phyloP scores from a whole-genome alignment of 1,139 yeast species.

The Meyerozyma guilliermondii region DNA sequence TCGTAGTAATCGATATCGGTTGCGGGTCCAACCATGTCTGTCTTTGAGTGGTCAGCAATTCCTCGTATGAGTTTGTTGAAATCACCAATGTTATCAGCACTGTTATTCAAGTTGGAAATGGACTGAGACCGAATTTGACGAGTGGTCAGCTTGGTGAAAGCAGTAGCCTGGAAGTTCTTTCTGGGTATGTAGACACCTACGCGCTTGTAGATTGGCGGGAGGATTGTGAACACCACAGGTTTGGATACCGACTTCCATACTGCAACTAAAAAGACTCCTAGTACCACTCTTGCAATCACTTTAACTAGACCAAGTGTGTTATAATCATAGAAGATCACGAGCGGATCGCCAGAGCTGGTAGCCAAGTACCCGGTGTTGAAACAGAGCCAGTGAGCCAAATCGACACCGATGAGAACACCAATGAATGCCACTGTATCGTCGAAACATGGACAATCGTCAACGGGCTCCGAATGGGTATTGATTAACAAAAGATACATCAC shows the following conservation, averaged over 20 bases:
- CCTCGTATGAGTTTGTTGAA: constrained; percentile 28
- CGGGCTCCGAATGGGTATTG: constrained; percentile 76
- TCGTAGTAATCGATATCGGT: constrained; percentile 42
- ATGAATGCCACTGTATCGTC: constrained; percentile 93
- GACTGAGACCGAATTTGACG: constrained; percentile 37
- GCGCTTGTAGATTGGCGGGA: constrained; percentile 43
- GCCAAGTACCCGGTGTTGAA: constrained; percentile 21
- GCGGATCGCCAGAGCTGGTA: constrained; percentile 21
- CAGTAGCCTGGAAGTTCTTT: constrained; percentile 37
- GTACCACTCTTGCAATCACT: constrained; percentile 38
- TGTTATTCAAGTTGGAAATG: constrained; percentile 28
- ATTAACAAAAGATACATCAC: constrained; percentile 45
- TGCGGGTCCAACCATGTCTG: constrained; percentile 34
- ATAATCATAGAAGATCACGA: constrained; percentile 35
- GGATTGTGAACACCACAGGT: constrained; percentile 48
- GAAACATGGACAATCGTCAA: constrained; percentile 93
- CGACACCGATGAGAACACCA: constrained; percentile 81
- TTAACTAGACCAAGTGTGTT: constrained; percentile 37
- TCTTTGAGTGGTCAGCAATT: constrained; percentile 21
- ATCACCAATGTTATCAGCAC: constrained; percentile 31
- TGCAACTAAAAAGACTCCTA: constrained; percentile 60
- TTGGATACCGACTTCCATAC: constrained; percentile 68
- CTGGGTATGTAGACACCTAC: constrained; percentile 42
- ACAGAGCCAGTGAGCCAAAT: constrained; percentile 47
- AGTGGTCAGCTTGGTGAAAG: constrained; percentile 30